Conservation (phyloP, 331 rosid genomes). For the Quercus phellos region DNA sequence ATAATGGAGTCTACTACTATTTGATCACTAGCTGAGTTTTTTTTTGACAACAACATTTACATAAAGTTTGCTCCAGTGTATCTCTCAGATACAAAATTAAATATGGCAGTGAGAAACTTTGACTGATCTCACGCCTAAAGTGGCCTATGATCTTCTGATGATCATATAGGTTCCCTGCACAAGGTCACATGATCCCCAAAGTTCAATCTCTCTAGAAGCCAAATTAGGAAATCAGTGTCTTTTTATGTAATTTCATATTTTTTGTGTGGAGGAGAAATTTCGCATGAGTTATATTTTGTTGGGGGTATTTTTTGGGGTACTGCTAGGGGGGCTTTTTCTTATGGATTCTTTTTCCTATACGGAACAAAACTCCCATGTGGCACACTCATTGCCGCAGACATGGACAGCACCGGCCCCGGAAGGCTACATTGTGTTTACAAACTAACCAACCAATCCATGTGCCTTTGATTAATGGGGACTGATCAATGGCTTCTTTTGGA, state of each 20-base stretch:
- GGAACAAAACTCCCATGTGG: slow-evolving; percentile 25
- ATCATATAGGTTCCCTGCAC: not conserved
- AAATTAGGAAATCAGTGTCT: slow-evolving; percentile 15
- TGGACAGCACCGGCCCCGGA: slow-evolving; percentile 27
- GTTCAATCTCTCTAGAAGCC: too few species aligned
- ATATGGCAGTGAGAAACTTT: slow-evolving; percentile 6
- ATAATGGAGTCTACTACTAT: slow-evolving; percentile 28
- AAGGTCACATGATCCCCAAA: not conserved
- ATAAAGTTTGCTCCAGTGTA: slow-evolving; percentile 5
- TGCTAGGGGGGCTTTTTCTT: not conserved
- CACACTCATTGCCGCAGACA: slow-evolving; percentile 21
- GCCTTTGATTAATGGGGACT: slow-evolving; percentile 21
- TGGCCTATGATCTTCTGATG: not conserved
- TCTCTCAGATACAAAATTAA: not conserved
- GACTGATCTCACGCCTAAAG: slow-evolving; percentile 27
- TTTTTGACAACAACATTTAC: not conserved
- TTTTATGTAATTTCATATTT: slow-evolving; percentile 10
- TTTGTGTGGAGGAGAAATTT: too few species aligned
- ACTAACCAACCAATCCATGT: slow-evolving; percentile 43
- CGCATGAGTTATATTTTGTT: too few species aligned
- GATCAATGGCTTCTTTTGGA: not conserved
- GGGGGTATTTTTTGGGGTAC: not conserved
- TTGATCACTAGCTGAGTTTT: slow-evolving; percentile 11
- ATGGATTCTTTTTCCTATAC: not conserved
- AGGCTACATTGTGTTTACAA: slow-evolving; percentile 6